Conservation (phyloP, 2,329 filamentous ascomycete genomes). For the Fusarium keratoplasticum region DNA sequence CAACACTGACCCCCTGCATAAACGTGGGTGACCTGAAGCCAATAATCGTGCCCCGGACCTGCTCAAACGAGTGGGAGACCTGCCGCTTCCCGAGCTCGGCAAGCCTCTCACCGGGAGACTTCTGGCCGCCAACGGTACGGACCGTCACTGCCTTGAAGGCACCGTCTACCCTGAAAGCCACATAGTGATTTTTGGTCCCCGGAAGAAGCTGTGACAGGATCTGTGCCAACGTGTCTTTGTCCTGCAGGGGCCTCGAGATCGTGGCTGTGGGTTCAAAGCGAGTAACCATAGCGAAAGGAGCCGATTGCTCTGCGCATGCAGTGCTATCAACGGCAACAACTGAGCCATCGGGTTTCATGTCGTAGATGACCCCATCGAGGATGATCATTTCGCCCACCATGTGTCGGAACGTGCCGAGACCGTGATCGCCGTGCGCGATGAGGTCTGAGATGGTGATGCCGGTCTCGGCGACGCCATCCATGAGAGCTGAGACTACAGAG, state of each 20-base stretch:
- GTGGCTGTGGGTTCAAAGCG: slow-evolving; percentile 3
- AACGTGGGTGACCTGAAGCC: slow-evolving; percentile 26
- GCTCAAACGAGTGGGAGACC: slow-evolving; percentile 8
- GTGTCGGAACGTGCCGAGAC: slow-evolving; percentile 36
- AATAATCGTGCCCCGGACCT: slow-evolving; percentile 5
- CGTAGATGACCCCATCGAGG: slow-evolving; percentile 22
- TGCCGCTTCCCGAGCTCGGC: slow-evolving; percentile 30
- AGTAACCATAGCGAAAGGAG: slow-evolving; percentile 32
- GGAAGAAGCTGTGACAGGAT: slow-evolving; percentile 9
- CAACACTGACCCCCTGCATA: slow-evolving; percentile 33
- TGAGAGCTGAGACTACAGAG: slow-evolving; percentile 35
- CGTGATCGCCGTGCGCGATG: slow-evolving; percentile 23
- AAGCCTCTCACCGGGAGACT: slow-evolving; percentile 22
- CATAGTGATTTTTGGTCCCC: slow-evolving; percentile 14
- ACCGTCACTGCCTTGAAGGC: slow-evolving; percentile 21
- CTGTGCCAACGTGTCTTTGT: not conserved
- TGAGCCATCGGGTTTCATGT: slow-evolving; percentile 32
- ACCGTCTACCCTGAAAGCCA: slow-evolving; percentile 11
- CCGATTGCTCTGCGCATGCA: not conserved
- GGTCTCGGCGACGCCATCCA: slow-evolving; percentile 34
- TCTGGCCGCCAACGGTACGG: slow-evolving; percentile 20
- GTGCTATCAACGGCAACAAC: not conserved
- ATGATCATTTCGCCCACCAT: slow-evolving; percentile 40
- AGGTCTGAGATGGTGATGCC: slow-evolving; percentile 27
- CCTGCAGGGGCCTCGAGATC: not conserved